These are phyloP conservation scores for Clitopilus passeckerianus DNA, from an alignment of 768 basidiomycete species.

Conservation along the genomic window DNA sequence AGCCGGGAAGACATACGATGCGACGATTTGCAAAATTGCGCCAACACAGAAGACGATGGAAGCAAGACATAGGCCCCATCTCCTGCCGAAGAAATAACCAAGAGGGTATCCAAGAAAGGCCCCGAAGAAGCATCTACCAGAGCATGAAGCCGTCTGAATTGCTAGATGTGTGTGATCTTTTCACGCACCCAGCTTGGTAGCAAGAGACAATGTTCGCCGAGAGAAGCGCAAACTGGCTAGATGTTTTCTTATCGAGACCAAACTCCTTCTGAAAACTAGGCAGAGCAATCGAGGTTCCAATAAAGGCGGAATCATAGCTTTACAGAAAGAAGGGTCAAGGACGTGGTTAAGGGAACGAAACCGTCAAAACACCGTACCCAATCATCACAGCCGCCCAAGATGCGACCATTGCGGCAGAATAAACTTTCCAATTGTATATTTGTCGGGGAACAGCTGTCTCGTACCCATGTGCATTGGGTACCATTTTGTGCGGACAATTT, in stretches of 20 bases:
- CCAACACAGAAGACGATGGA: slow-evolving; percentile 34
- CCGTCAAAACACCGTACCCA: background rate
- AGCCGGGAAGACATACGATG: slow-evolving; percentile 15
- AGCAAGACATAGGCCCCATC: slow-evolving; percentile 24
- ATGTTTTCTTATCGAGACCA: slow-evolving; percentile 25
- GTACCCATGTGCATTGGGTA: background rate
- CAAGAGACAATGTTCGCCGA: slow-evolving; percentile 41
- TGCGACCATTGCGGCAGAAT: background rate
- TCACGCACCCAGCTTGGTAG: slow-evolving; percentile 36
- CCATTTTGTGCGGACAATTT: background rate
- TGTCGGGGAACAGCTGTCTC: background rate
- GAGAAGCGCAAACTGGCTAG: slow-evolving; percentile 23
- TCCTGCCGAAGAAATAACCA: slow-evolving; percentile 34
- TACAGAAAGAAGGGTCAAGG: background rate
- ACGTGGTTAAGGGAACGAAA: background rate
- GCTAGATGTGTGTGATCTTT: background rate
- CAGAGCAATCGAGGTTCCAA: slow-evolving; percentile 38
- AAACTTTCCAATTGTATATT: background rate
- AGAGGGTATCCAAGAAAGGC: slow-evolving; percentile 30
- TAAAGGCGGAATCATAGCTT: slow-evolving; percentile 39
- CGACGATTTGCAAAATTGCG: slow-evolving; percentile 28
- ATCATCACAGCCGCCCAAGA: background rate
- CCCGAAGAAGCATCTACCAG: slow-evolving; percentile 31
- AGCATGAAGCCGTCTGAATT: background rate
- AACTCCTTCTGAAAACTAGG: slow-evolving; percentile 34